phyloP scores from a whole-genome alignment of 2,329 filamentous ascomycete genomes.

The Aspergillus fructus region DNA sequence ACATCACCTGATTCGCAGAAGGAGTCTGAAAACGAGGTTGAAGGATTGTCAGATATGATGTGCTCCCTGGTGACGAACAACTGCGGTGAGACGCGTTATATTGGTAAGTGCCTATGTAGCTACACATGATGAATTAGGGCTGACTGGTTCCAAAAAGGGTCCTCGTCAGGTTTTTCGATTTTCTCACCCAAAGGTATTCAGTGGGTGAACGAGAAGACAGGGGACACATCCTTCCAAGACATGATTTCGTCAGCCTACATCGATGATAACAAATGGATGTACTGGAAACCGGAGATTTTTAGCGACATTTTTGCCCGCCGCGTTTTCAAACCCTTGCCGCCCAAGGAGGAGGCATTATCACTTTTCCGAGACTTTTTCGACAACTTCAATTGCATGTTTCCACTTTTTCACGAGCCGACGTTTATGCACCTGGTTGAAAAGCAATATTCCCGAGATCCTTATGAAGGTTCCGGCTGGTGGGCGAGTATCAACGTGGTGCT shows the following conservation, averaged over 20 bases:
- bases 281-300: constrained; percentile 98
- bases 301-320: constrained; percentile 84
- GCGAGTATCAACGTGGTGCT: constrained; percentile 91
- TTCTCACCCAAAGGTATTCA: constrained; percentile 97
- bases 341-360: constrained; percentile 83
- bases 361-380: constrained; percentile 93
- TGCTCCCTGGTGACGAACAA: constrained; percentile 95
- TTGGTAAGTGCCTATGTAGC: constrained; percentile 61
- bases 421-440: constrained; percentile 97
- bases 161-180: constrained; percentile 96
- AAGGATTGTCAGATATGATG: constrained; percentile 96
- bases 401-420: constrained; percentile 93
- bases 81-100: constrained; percentile 90
- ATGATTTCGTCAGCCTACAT: constrained; percentile 93
- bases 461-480: constrained; percentile 97
- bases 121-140: not conserved
- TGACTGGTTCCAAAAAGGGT: constrained; percentile 57
- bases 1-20: constrained; percentile 55
- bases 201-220: constrained; percentile 97
- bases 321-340: constrained; percentile 78
- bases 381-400: constrained; percentile 99
- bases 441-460: constrained; percentile 89
- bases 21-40: constrained; percentile 68
- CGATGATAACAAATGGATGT: constrained; percentile 92
- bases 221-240: constrained; percentile 88